Base-by-base conservation (phyloP, 1,139 yeast genomes). In the Torulaspora globosa region DNA sequence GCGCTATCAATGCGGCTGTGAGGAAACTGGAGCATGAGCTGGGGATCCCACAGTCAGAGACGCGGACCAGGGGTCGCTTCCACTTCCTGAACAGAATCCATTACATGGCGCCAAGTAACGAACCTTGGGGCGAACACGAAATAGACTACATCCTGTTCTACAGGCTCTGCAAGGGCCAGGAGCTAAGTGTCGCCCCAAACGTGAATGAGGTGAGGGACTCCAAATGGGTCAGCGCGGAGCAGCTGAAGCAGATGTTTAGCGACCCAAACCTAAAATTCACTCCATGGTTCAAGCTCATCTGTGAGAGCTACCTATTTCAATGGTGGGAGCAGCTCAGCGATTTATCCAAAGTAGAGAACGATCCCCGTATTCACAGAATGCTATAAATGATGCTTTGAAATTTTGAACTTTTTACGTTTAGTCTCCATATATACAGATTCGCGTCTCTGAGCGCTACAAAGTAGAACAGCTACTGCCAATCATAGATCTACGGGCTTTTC, bases 111-210 rank as follows among this genome's bases (percentile, higher is more conserved):
- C 92, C 96, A 30, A 78, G 78, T 49, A 75, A 75, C 55, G 89
- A 87, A 23, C 77, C 80, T 49, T 92, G 98, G 98, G 98, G 97
- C 41, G 98, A 92, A 66, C 98, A 92, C 64, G 98, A 92, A 69
- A 85, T 92, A 55, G 99, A 92, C 68, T 92, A 92, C 68, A 94
- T 92, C 57, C 75, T 94, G 61, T 82, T 92, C 52, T 81, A 85
- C 59, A 78, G 75, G 62, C 71, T 89, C 26, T 73, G 76, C 52
- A 81, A 89, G 37, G 68, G 68, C 36, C 68, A 79, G 33, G 64
- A 69, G 31, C 57, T 76, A 41, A 61, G 63, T 6, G 63, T 67
- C 18, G 57, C 67, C 11, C 78, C 83, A 33, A 84, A 81, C 60
- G 75, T 75, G 39, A 90, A 89, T 64, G 99, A 92, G 66, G 96